Percentiles rank a stretch among this genome's conserved stretches.
Conservation (phyloP, 108 stramenopile genomes). For the Parietichytrium sp. region DNA sequence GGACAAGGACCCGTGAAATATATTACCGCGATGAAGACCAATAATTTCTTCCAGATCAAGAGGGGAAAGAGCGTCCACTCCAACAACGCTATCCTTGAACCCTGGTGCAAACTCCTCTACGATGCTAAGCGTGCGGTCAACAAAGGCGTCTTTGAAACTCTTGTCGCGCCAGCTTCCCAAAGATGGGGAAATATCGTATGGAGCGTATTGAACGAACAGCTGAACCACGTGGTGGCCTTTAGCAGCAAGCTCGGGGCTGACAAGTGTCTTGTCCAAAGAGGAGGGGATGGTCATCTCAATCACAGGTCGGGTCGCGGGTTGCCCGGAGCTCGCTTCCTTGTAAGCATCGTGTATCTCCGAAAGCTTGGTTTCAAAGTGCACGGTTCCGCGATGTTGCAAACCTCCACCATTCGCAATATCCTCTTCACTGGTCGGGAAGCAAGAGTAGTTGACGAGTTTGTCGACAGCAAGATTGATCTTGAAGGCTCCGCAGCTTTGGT, state of each 20-base stretch:
- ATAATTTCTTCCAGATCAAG: slow-evolving; percentile 48
- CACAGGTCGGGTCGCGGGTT: slow-evolving; percentile 45
- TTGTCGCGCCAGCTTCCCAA: slow-evolving; percentile 42
- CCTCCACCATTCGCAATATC: neutral
- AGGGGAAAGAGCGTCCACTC: slow-evolving; percentile 45
- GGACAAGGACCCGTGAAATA: slow-evolving; percentile 45
- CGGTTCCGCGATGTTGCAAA: slow-evolving; percentile 49
- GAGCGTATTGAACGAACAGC: slow-evolving; percentile 55
- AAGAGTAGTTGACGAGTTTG: slow-evolving; percentile 38
- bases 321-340: neutral
- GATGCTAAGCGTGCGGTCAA: slow-evolving; percentile 4
- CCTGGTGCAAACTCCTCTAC: slow-evolving; percentile 46
- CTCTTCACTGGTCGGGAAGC: neutral
- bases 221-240: slow-evolving; percentile 49
- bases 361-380: slow-evolving; percentile 43
- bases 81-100: slow-evolving; percentile 21
- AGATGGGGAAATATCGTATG: slow-evolving; percentile 32
- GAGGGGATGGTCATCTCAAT: slow-evolving; percentile 56
- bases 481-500: slow-evolving; percentile 43
- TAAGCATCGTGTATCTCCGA: slow-evolving; percentile 43
- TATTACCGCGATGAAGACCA: slow-evolving; percentile 48
- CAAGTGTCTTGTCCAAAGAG: slow-evolving; percentile 44
- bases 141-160: slow-evolving; percentile 36
- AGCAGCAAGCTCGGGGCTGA: slow-evolving; percentile 35
- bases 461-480: slow-evolving; percentile 52